Percentiles rank a stretch among this genome's conserved stretches.
Evolutionary conservation across 2,329 filamentous ascomycete species (phyloP).

Genomic region (Zymoseptoria crescenta): DNA sequence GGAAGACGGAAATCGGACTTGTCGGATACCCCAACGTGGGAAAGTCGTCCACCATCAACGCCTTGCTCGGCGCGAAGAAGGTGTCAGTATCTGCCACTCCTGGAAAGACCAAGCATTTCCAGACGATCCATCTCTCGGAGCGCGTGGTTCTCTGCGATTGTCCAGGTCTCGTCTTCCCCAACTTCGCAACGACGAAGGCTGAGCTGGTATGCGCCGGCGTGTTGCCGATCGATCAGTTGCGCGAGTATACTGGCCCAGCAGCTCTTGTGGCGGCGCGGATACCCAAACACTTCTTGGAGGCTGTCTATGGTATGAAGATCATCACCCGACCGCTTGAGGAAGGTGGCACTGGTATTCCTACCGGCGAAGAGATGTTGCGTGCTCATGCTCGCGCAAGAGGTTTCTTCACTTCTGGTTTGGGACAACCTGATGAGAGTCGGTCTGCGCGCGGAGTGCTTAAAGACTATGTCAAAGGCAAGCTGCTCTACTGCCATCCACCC

Average conservation of each 20-base stretch:
- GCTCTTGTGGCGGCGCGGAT: slow-evolving; percentile 77
- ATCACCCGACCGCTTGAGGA: slow-evolving; percentile 73
- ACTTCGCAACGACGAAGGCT: slow-evolving; percentile 93
- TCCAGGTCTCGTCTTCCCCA: slow-evolving; percentile 95
- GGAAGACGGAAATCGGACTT: slow-evolving; percentile 81
- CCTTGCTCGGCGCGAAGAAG: slow-evolving; percentile 95
- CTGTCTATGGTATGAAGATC: slow-evolving; percentile 89
- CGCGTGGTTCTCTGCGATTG: slow-evolving; percentile 93
- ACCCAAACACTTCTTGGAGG: slow-evolving; percentile 81
- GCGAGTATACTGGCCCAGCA: slow-evolving; percentile 83
- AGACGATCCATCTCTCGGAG: slow-evolving; percentile 90
- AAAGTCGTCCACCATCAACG: slow-evolving; percentile 98
- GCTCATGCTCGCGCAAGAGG: slow-evolving; percentile 85
- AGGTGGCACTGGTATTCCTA: slow-evolving; percentile 81
- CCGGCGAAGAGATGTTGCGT: slow-evolving; percentile 72
- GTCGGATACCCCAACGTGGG: slow-evolving; percentile 98
- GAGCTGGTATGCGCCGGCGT: slow-evolving; percentile 94
- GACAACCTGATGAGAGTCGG: slow-evolving; percentile 86
- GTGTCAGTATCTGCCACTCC: slow-evolving; percentile 96
- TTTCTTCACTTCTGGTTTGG: slow-evolving; percentile 75
- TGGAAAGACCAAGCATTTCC: slow-evolving; percentile 98
- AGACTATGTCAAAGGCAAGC: slow-evolving; percentile 94
- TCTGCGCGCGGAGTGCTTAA: slow-evolving; percentile 86
- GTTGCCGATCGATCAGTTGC: slow-evolving; percentile 89
- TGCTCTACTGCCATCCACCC: slow-evolving; percentile 85